Base-by-base conservation (phyloP, 2,329 filamentous ascomycete genomes). In the Aquanectria penicillioides region DNA sequence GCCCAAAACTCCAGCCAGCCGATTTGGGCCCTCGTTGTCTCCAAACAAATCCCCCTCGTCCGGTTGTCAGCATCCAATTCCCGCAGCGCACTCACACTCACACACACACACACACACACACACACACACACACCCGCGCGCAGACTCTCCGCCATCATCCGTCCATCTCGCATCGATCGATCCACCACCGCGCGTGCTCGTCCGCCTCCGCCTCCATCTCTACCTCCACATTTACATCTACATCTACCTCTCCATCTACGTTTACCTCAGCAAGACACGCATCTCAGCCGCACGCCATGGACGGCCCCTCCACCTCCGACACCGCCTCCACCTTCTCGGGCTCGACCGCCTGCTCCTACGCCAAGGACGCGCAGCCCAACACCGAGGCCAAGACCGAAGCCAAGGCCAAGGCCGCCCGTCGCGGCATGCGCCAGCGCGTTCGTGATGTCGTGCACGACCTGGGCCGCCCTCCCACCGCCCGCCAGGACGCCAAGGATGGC, bases 361-460 rank as follows among this genome's bases (percentile, higher is more conserved):
- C 60, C 62, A 72, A 75, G 62, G 65, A 71, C 44, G 57, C 59
- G 15, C 36, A 61, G 46, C 36, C 41, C 36, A 29, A 57, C 52
- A 48, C n/a, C n/a, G n/a, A n/a, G n/a, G 48, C 55, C 53, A 57
- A 62, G 49, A 36, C 37, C 55, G 40, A 29, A n/a, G 15, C 29
- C 26, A 13, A 50, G 36, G 41, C 37, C 46, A 43, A 50, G 22
- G 15, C 51, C 11, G 26, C 38, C 13, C 67, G 69, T 26, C 62
- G 71, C 40, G 69, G 70, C 44, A 59, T 74, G 55, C 71, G 72
- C 40, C 70, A 74, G 51, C 71, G 71, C 52, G 73, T 74, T 13
- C 72, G 73, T 57, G 73, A 74, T 40, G 68, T 75, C 47, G 65
- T 74, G 25, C 64, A 71, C 44, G 73, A 74, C 44, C 65, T 75